Evolutionary conservation across 306 rosid species (phyloP), one percentile per base, ranked within the genome.

Genomic region (Glycine soja): DNA sequence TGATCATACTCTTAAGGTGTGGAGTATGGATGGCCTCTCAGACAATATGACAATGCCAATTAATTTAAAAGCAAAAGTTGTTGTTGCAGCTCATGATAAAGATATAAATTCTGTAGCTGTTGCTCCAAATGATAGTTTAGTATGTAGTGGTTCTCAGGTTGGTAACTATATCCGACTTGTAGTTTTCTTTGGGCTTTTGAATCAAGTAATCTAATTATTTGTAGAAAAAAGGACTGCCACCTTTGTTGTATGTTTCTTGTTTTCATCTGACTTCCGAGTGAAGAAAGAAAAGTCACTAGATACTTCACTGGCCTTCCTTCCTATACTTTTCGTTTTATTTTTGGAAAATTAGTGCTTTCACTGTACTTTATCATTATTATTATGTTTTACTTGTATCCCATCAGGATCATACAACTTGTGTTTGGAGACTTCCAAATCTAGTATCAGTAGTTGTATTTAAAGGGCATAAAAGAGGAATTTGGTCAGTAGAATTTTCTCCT

Each of bases 81-180:
- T 88, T 79, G 98, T 95, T 69, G 93, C 94, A 4, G 99, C 99
- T 76, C 99, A 95, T n/a, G 98, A 89, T 81, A 93, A 91, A 86
- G 99, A 95, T 87, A 95, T 95, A 78, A 93, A 95, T 87, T 88
- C 93, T 80, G 85, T 95, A 64, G 98, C 98, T 80, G 85, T 95
- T 85, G 94, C 99, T 79, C 99, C 99, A 57, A 93, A 95, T 84
- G 99, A 95, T 88, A 89, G 92, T 82, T 88, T 95, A 83, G 92
- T 88, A 69, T 95, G 99, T 75, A 95, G 99, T 78, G 99, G 99
- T 73, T 95, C 98, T 47, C 95, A 95, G 99, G 99, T 93, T 80
- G 74, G 92, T 85, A 34, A 75, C 78, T 82, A 48, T 70, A 50
- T 65, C 8, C 63, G 63, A 82, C 66, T 24, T 72, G 64, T 30